Evolutionary conservation across 768 basidiomycete genomes (phyloP).

Genomic region (Agaricus bisporus): DNA sequence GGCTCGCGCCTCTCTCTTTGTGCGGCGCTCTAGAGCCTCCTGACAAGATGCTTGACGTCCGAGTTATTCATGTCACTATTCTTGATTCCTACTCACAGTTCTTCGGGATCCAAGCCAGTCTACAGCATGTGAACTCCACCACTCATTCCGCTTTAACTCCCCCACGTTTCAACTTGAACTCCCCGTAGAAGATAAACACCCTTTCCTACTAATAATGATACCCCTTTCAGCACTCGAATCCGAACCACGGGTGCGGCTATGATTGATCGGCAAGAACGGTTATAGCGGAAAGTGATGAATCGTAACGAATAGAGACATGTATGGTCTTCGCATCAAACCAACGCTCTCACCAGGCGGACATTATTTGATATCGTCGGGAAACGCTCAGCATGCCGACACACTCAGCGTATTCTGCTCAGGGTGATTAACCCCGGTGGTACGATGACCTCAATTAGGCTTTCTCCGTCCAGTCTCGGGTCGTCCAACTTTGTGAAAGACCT

Average conservation of each 20-base stretch:
- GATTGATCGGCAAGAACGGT: too few relatives aligned
- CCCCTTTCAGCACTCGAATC: too few relatives aligned
- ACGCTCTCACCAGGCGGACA: background rate
- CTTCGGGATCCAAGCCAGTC: background rate
- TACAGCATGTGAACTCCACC: background rate
- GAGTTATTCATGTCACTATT: background rate
- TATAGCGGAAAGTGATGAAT: too few relatives aligned
- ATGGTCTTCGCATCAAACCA: background rate
- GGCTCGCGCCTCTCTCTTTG: background rate
- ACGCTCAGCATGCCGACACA: background rate
- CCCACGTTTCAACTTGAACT: too few relatives aligned
- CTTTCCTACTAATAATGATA: too few relatives aligned
- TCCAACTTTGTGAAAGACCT: background rate
- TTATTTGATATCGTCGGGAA: background rate
- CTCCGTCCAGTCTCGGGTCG: background rate
- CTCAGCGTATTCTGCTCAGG: constrained; percentile 3
- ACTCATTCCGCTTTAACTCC: background rate
- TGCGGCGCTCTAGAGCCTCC: background rate
- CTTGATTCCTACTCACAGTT: background rate
- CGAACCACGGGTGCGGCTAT: too few relatives aligned
- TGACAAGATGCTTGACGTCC: background rate
- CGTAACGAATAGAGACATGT: too few relatives aligned
- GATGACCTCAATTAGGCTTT: background rate
- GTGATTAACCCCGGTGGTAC: background rate
- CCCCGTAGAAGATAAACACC: too few relatives aligned